Conservation (phyloP, 106 monocot genomes). For the Dendrobium nobile region DNA sequence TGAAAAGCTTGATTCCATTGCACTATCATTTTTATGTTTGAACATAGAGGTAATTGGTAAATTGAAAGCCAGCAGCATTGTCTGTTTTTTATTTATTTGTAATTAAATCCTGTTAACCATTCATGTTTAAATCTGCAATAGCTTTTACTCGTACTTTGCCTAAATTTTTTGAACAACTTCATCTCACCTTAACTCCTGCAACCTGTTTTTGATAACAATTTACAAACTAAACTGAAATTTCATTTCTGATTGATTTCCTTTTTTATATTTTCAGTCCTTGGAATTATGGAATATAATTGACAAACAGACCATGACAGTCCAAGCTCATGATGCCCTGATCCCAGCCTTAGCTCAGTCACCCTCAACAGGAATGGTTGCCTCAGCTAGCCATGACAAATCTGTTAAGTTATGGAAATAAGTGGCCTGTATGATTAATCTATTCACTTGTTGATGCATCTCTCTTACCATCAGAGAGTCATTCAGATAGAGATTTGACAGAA, state of each 20-base stretch:
- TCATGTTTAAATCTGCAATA: no score
- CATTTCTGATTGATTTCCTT: background rate
- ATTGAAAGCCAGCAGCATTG: no score
- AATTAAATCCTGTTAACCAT: no score
- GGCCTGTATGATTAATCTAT: background rate
- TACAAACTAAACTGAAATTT: no score
- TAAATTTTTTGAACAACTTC: background rate
- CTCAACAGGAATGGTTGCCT: slow-evolving; percentile 84
- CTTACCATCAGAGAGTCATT: background rate
- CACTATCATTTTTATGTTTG: no score
- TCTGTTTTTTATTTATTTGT: no score
- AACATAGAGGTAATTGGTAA: no score
- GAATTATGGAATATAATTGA: slow-evolving; percentile 70
- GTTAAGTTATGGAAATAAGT: slow-evolving; percentile 93
- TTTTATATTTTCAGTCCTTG: slow-evolving; percentile 40
- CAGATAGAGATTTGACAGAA: background rate
- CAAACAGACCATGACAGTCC: slow-evolving; percentile 56
- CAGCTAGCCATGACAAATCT: slow-evolving; percentile 90
- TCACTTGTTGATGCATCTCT: background rate
- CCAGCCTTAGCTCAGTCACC: slow-evolving; percentile 74
- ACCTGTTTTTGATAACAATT: background rate
- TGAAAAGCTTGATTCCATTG: no score
- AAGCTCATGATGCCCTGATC: slow-evolving; percentile 69
- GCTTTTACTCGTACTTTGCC: background rate
- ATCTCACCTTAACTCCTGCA: no score